phyloP scores from a whole-genome alignment of 2,329 filamentous ascomycete genomes.

The Stromatinia cepivora region DNA sequence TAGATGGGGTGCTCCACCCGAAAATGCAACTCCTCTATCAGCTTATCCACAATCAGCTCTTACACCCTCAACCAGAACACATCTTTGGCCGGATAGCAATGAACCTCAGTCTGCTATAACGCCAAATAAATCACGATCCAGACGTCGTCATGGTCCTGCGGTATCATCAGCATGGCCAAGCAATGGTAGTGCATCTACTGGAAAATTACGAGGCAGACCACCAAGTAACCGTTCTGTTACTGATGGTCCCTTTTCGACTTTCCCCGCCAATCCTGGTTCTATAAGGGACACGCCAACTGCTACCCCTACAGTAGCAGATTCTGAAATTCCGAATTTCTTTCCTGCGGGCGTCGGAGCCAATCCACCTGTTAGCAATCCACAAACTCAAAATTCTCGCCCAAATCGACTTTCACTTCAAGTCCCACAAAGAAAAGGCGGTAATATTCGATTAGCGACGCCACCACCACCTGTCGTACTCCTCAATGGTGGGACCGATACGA shows the following conservation, averaged over 20 bases:
- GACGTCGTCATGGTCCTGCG: constrained; percentile 75
- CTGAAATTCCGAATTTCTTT: constrained; percentile 42
- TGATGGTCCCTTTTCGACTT: constrained; percentile 69
- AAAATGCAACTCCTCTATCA: constrained; percentile 60
- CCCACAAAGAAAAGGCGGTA: constrained; percentile 59
- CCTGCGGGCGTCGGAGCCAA: constrained; percentile 31
- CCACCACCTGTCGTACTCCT: constrained; percentile 48
- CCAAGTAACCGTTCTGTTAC: constrained; percentile 68
- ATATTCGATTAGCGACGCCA: constrained; percentile 62
- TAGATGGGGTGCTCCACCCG: constrained; percentile 46
- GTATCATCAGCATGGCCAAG: constrained; percentile 90
- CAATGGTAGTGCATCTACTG: constrained; percentile 58
- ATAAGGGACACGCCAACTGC: constrained; percentile 46
- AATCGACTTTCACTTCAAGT: constrained; percentile 62
- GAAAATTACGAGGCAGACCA: constrained; percentile 77
- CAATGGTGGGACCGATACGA: constrained; percentile 45
- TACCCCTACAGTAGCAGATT: constrained; percentile 47
- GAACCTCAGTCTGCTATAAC: constrained; percentile 76
- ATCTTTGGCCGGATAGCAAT: constrained; percentile 47
- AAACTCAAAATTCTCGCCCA: constrained; percentile 42
- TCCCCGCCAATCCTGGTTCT: constrained; percentile 59
- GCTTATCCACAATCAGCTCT: constrained; percentile 79
- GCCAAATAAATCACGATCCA: constrained; percentile 56
- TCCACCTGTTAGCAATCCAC: constrained; percentile 29
- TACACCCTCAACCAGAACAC: constrained; percentile 58